These are phyloP conservation scores for Penicillium flavigenum DNA, from an alignment of 495 filamentous ascomycete species.

Conservation along the genomic window DNA sequence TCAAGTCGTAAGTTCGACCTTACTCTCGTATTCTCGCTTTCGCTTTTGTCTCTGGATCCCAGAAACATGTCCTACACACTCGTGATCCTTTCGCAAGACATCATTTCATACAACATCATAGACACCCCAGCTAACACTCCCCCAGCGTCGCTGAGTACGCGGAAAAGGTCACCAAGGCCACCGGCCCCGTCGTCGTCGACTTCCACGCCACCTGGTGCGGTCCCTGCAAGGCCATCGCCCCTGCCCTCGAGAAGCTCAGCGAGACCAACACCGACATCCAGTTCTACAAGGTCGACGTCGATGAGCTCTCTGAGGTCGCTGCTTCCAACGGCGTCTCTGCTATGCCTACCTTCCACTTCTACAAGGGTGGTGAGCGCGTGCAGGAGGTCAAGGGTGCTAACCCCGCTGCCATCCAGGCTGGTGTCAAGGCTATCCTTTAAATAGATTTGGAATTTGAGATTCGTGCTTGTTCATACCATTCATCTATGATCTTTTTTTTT, in stretches of 20 bases:
- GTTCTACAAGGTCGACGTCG: slow-evolving; percentile 94
- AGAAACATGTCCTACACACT: background rate
- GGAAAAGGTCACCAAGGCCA: slow-evolving; percentile 34
- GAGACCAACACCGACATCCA: slow-evolving; percentile 53
- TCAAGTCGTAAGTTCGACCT: slow-evolving; percentile 34
- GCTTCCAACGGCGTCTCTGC: slow-evolving; percentile 81
- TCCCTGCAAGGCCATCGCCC: slow-evolving; percentile 88
- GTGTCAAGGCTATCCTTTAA: slow-evolving; percentile 40
- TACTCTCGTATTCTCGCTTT: background rate
- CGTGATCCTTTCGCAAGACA: background rate
- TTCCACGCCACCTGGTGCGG: slow-evolving; percentile 92
- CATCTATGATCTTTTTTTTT: slow-evolving; percentile 9
- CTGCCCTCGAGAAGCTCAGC: slow-evolving; percentile 64
- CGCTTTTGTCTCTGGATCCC: background rate
- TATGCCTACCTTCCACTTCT: slow-evolving; percentile 93
- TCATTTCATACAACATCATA: background rate
- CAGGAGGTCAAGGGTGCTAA: slow-evolving; percentile 82
- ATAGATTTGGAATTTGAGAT: slow-evolving; percentile 14
- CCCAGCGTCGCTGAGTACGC: slow-evolving; percentile 61
- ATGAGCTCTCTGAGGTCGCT: slow-evolving; percentile 72
- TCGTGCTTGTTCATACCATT: background rate
- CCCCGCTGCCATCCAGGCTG: slow-evolving; percentile 57
- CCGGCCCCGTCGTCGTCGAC: slow-evolving; percentile 72
- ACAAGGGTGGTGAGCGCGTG: slow-evolving; percentile 71
- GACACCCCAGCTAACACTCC: background rate